Base-by-base conservation (phyloP, 108 stramenopile genomes). In the Skeletonema costatum region DNA sequence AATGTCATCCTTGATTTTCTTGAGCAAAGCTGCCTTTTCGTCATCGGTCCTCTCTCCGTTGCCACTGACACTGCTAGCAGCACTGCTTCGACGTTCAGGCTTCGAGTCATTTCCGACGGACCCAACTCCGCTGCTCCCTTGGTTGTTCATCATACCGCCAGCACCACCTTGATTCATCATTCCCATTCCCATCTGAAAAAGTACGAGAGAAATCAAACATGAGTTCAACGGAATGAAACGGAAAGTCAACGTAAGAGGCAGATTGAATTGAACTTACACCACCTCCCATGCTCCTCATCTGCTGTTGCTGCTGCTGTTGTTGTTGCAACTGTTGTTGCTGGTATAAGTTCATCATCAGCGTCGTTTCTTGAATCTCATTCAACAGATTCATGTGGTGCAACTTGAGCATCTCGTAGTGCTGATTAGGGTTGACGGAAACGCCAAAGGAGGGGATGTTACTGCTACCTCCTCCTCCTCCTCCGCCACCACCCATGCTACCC, bases 331-430 rank as follows among this genome's bases (percentile, higher is more conserved):
- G 77, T 64, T 78, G 77, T 76, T 85, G 84, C 39, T 85, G 84
- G 39, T 85, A 85, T 33, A 96, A 72, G 58, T 96, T 96, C 95
- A 96, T 96, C 95, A 96, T 96, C 25, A 96, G 71, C 4, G 95
- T 96, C 2, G 95, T 96, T 68, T 96, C 95, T 74, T 96, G 95
- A 65, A 96, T 96, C 65, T 96, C 95, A 73, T 96, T 96, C 33
- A 96, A 74, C 10, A 96, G 79, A 78, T 96, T 96, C 95, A 96
- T 96, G 68, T 96, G 95, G 78, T 96, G 95, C 32, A 96, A 86
- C 71, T 96, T 96, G 46, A 96, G 85, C 95, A 96, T 96, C 70
- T 92, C 92, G 64, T 83, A 89, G 76, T 91, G 90, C 42, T 85
- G 84, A 53, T 85, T 85, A 30, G 84, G 81, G 42, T 85, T 82